These are phyloP conservation scores for Podaxis pistillaris DNA, from an alignment of 768 basidiomycete genomes.

Conservation along the genomic window DNA sequence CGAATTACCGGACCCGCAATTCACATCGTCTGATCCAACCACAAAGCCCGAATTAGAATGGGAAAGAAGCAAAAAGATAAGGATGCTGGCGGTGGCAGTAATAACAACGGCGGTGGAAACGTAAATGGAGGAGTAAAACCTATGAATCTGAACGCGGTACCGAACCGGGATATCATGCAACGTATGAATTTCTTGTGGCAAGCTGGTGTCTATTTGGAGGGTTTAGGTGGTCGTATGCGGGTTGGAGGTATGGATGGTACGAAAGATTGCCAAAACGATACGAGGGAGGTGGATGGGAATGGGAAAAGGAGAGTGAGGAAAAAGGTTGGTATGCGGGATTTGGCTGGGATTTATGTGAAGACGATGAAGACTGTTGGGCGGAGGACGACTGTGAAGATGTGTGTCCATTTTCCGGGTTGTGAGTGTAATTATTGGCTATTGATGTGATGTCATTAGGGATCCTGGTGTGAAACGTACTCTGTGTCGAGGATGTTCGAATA, in stretches of 20 bases:
- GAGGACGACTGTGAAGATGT: constrained; percentile 81
- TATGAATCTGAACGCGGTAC: constrained; percentile 52
- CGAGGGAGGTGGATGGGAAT: not conserved
- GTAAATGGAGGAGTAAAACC: not conserved
- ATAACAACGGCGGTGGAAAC: not conserved
- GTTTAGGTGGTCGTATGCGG: constrained; percentile 24
- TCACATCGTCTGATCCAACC: not conserved
- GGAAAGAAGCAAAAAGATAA: not conserved
- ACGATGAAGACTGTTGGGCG: constrained; percentile 71
- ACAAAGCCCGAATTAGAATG: not conserved
- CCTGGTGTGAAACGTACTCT: constrained; percentile 80
- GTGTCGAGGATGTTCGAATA: constrained; percentile 65
- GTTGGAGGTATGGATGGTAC: too few species aligned
- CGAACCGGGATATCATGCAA: constrained; percentile 77
- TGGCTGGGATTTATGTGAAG: constrained; percentile 63
- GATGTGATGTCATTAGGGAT: constrained; percentile 47
- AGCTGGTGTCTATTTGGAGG: constrained; percentile 62
- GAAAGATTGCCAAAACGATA: constrained; percentile 2
- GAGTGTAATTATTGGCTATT: not conserved
- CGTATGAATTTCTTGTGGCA: constrained; percentile 86
- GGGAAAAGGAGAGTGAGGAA: not conserved
- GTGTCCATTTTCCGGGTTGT: constrained; percentile 21
- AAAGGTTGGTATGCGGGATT: constrained; percentile 31
- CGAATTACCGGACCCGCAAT: too few species aligned
- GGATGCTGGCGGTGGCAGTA: too few species aligned